A percentile compares a stretch with the other conserved stretches of the same genome.
These are phyloP conservation scores for Inonotus obliquus DNA, from an alignment of 1,284 basidiomycete genomes.

Conservation along the genomic window DNA sequence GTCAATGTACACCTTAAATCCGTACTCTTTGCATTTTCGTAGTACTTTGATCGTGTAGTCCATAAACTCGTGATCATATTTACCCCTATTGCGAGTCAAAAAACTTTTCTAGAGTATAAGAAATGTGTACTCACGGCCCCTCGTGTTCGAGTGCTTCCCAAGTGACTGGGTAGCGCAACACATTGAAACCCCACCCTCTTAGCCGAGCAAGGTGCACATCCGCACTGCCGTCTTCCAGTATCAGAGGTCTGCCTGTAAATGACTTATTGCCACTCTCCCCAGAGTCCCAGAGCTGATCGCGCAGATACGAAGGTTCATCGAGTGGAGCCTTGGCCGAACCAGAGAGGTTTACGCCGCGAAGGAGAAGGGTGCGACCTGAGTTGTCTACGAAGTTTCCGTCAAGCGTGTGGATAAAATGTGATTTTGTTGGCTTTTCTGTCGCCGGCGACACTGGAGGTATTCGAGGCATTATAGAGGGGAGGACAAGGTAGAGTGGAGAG, in stretches of 20 bases:
- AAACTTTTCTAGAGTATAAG: not conserved
- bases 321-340: slow-evolving; percentile 84
- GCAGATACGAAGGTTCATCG: slow-evolving; percentile 58
- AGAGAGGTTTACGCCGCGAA: slow-evolving; percentile 92
- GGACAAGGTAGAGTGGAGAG: not conserved
- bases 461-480: slow-evolving; percentile 43
- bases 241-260: slow-evolving; percentile 77
- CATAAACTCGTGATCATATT: slow-evolving; percentile 90
- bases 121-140: slow-evolving; percentile 73
- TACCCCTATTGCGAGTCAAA: slow-evolving; percentile 53
- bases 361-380: slow-evolving; percentile 75
- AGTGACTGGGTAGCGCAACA: slow-evolving; percentile 86
- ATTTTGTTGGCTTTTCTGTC: slow-evolving; percentile 52
- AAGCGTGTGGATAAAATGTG: slow-evolving; percentile 63
- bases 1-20: slow-evolving; percentile 94
- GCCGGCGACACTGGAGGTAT: slow-evolving; percentile 62
- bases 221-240: slow-evolving; percentile 79
- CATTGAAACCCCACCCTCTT: slow-evolving; percentile 92
- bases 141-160: slow-evolving; percentile 95
- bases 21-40: slow-evolving; percentile 87
- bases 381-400: slow-evolving; percentile 81
- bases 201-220: slow-evolving; percentile 87
- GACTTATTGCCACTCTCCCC: slow-evolving; percentile 71
- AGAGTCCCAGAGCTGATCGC: slow-evolving; percentile 85
- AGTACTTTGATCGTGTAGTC: slow-evolving; percentile 88